Evolutionary conservation across 345 rosid genomes (phyloP).

Genomic region (Stellera chamaejasme): DNA sequence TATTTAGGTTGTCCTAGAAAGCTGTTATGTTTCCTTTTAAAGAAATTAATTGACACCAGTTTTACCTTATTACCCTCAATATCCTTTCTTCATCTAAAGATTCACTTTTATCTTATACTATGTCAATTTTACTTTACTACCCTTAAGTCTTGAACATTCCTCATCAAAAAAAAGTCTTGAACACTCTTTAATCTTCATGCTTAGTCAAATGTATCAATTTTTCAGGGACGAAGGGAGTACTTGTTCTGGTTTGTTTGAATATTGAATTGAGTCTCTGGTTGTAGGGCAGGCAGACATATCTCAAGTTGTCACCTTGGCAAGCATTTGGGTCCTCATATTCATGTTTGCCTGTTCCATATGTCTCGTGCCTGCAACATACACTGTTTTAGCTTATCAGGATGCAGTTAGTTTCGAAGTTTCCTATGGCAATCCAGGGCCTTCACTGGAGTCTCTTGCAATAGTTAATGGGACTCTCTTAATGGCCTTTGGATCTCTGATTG

Average conservation of each 20-base stretch:
- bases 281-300: slow-evolving; percentile 98
- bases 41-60: neutral
- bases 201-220: too few relatives aligned
- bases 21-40: neutral
- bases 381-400: slow-evolving; percentile 50
- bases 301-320: slow-evolving; percentile 71
- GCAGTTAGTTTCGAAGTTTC: slow-evolving; percentile 31
- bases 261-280: slow-evolving; percentile 55
- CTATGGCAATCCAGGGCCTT: slow-evolving; percentile 33
- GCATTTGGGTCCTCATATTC: slow-evolving; percentile 80
- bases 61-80: too few relatives aligned
- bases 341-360: slow-evolving; percentile 57
- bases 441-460: slow-evolving; percentile 39
- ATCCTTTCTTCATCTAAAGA: too few relatives aligned
- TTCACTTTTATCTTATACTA: neutral
- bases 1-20: neutral
- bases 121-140: too few relatives aligned
- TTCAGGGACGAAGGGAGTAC: too few relatives aligned
- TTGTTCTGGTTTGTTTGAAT: slow-evolving; percentile 19
- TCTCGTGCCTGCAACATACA: slow-evolving; percentile 50
- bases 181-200: too few relatives aligned
- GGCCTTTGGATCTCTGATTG: slow-evolving; percentile 54
- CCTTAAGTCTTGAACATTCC: too few relatives aligned
- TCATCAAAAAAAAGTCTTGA: too few relatives aligned
- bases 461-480: slow-evolving; percentile 55